A percentile compares a stretch with the other conserved stretches of the same genome.
Evolutionary conservation across 1,139 yeast species (phyloP).

Genomic region (Suhomyces ambrosiae): DNA sequence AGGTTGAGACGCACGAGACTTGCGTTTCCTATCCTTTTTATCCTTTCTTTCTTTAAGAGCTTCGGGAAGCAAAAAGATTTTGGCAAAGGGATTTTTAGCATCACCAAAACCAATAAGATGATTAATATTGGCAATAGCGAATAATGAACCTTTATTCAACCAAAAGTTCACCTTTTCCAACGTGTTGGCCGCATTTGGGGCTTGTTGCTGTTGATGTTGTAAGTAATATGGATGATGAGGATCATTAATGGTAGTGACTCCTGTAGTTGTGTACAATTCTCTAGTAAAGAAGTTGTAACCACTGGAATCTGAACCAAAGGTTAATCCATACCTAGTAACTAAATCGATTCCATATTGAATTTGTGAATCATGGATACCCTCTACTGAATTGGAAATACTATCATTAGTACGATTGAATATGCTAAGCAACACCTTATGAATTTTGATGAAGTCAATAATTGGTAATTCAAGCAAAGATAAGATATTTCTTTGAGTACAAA

Average conservation of each 20-base stretch:
- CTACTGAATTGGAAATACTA: constrained; percentile 21
- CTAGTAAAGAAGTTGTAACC: constrained; percentile 66
- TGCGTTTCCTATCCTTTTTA: constrained; percentile 66
- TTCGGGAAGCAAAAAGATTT: constrained; percentile 67
- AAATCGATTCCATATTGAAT: constrained; percentile 59
- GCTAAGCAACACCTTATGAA: constrained; percentile 59
- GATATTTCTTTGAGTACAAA: constrained; percentile 70
- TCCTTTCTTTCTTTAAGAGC: constrained; percentile 71
- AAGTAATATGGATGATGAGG: constrained; percentile 38
- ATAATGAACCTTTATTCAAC: constrained; percentile 73
- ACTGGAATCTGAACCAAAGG: constrained; percentile 67
- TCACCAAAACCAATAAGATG: constrained; percentile 79
- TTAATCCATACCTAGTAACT: constrained; percentile 68
- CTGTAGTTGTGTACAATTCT: constrained; percentile 46
- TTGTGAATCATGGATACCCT: constrained; percentile 44
- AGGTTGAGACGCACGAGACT: constrained; percentile 36
- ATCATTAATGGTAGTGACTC: constrained; percentile 30
- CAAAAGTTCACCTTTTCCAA: constrained; percentile 68
- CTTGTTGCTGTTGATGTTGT: constrained; percentile 28
- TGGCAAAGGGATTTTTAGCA: constrained; percentile 72
- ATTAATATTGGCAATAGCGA: constrained; percentile 73
- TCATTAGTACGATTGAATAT: constrained; percentile 34
- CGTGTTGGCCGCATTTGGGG: constrained; percentile 33
- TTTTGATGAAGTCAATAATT: constrained; percentile 65
- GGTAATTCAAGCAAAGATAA: constrained; percentile 59